Evolutionary conservation across 371 early-diverging fungal species (phyloP).

Genomic region (Thermomucor indicae-seudaticae): DNA sequence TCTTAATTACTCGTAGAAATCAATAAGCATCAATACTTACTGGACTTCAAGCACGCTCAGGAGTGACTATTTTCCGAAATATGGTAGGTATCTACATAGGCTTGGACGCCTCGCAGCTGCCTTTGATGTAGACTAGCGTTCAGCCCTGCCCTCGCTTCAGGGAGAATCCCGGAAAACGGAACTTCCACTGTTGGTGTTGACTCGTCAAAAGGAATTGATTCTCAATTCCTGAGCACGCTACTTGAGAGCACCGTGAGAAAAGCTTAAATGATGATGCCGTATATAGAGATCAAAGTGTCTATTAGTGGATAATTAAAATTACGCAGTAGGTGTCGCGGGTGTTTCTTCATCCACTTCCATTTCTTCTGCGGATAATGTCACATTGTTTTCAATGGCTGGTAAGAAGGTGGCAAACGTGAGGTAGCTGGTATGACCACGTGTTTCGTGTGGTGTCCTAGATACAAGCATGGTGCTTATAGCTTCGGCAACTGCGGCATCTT

Average conservation of each 20-base stretch:
- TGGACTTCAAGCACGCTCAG: no score
- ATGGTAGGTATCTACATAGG: no score
- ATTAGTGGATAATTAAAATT: not conserved
- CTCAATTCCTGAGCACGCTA: not conserved
- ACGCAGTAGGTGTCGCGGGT: not conserved
- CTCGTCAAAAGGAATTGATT: not conserved
- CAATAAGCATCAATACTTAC: no score
- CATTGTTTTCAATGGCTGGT: slow-evolving; percentile 35
- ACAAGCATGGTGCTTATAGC: slow-evolving; percentile 34
- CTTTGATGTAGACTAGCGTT: no score
- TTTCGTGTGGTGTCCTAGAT: slow-evolving; percentile 38
- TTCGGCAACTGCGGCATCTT: slow-evolving; percentile 15
- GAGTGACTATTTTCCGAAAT: no score
- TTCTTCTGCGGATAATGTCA: slow-evolving; percentile 2
- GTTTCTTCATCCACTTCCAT: not conserved
- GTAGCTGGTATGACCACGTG: slow-evolving; percentile 88
- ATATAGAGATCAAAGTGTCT: not conserved
- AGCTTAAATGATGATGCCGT: not conserved
- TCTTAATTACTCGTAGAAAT: no score
- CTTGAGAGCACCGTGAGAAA: not conserved
- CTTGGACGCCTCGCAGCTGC: no score
- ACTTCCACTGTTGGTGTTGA: not conserved
- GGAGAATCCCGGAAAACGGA: no score
- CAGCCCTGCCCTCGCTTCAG: no score
- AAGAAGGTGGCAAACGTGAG: slow-evolving; percentile 87